phyloP scores from a whole-genome alignment of 2,329 filamentous ascomycete species.

The Stenocarpella maydis region DNA sequence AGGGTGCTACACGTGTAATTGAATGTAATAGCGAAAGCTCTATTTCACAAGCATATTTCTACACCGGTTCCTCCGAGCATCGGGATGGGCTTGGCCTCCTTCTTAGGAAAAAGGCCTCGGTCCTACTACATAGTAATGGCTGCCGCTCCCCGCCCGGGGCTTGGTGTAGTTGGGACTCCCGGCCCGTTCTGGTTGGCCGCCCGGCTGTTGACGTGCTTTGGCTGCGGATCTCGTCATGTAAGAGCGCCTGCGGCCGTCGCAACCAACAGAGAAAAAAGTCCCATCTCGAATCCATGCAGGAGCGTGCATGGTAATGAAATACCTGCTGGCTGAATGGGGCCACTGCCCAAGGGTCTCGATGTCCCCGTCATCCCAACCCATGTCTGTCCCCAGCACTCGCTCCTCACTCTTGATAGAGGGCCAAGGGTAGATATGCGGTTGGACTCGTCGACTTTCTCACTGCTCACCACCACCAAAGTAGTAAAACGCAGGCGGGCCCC shows the following conservation, averaged over 20 bases:
- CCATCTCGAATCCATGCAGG: background rate
- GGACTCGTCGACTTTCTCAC: background rate
- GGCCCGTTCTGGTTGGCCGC: constrained; percentile 26
- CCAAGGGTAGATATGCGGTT: background rate
- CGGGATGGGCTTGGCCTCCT: background rate
- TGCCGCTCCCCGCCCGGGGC: constrained; percentile 11
- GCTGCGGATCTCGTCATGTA: constrained; percentile 19
- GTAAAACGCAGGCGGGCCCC: background rate
- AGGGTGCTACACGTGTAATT: too few relatives aligned
- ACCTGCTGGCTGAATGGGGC: background rate
- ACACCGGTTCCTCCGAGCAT: background rate
- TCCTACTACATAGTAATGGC: background rate
- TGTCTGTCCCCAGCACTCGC: background rate
- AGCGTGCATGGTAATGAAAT: background rate
- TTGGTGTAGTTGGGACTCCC: background rate
- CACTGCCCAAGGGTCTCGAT: background rate
- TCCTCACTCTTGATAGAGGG: background rate
- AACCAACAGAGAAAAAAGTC: background rate
- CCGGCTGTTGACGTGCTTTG: constrained; percentile 26
- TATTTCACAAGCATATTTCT: too few relatives aligned
- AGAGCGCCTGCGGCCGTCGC: background rate
- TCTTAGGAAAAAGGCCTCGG: background rate
- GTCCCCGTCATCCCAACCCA: background rate
- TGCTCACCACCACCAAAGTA: background rate
- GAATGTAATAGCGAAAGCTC: too few relatives aligned